Evolutionary conservation across 192 early-diverging fungal genomes (phyloP), one percentile per base, ranked within the genome.

Genomic region (Coemansia sp.): DNA sequence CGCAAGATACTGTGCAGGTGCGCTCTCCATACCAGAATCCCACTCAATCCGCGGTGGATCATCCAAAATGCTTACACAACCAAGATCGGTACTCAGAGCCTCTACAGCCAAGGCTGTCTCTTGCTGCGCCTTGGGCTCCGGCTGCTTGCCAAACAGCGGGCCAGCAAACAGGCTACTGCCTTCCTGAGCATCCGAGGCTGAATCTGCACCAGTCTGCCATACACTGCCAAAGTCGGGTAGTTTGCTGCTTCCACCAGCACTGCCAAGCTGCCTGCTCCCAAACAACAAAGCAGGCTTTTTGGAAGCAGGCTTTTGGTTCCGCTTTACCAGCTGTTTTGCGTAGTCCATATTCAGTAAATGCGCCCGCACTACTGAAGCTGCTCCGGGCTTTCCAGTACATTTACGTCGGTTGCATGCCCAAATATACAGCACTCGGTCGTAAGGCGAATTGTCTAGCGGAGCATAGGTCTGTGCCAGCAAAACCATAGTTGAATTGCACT

Each of bases 361-460:
- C 11, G 80, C 84, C 9, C 90, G 80, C 4, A 87, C 42, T 3
- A 73, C 87, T 9, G 68, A 69, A 41, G 86, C 82, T 35, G 83
- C 83, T 7, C 83, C 79, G 0, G 70, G 58, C 59, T 81, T 83
- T 13, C 82, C 82, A 67, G 87, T 85, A 65, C 92, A 94, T n/a
- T 63, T 54, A 18, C 85, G 78, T 23, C 78, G 80, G 50, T 88
- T 91, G 71, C 92, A 94, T 15, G 79, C 87, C 84, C 87, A 88
- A 2, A 93, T 70, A 68, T 94, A 94, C 13, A 91, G 68, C 0
- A 87, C 82, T 19, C 92, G 77, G 52, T 91, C 87, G 61, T 82
- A 89, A 20, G 81, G 53, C 12, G 87, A 87, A 28, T 80, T 80
- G 7, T 82, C 79, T 31, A 91, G 70, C 14, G 91, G 90, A 13